Conservation (phyloP, 73 alveolate species). For the Breviolum minutum region DNA sequence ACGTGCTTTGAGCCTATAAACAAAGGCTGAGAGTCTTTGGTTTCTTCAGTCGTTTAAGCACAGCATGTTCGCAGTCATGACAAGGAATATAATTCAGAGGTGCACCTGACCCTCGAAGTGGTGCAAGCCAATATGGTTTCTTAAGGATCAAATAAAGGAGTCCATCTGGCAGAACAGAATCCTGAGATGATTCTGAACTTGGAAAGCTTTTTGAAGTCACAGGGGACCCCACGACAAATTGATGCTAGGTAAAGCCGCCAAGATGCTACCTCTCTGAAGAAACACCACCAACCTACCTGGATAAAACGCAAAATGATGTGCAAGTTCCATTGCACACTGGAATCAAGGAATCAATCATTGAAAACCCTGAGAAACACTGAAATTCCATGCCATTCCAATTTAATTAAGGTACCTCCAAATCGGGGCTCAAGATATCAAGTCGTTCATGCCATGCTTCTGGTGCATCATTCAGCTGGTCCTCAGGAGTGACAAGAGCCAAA, state of each 20-base stretch:
- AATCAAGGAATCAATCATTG: too few relatives aligned
- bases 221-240: not conserved
- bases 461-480: not conserved
- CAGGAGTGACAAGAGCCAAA: not conserved
- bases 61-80: not conserved
- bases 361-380: too few relatives aligned
- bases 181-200: not conserved
- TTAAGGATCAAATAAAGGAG: not conserved
- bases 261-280: slow-evolving; percentile 17
- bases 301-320: too few relatives aligned
- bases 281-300: slow-evolving; percentile 86
- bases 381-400: not conserved
- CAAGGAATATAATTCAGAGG: not conserved
- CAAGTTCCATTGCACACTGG: too few relatives aligned
- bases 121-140: slow-evolving; percentile 85
- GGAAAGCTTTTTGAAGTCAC: not conserved
- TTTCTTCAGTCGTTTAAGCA: not conserved
- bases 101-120: slow-evolving; percentile 29
- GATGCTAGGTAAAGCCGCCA: not conserved
- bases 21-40: too few relatives aligned
- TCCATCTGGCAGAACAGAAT: slow-evolving; percentile 23
- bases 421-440: slow-evolving; percentile 37
- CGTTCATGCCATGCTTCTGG: slow-evolving; percentile 25
- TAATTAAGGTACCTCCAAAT: slow-evolving; percentile 6
- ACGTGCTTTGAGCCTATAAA: not conserved